These are phyloP conservation scores for Monilinia fructicola DNA, from an alignment of 2,329 filamentous ascomycete species.

Conservation along the genomic window DNA sequence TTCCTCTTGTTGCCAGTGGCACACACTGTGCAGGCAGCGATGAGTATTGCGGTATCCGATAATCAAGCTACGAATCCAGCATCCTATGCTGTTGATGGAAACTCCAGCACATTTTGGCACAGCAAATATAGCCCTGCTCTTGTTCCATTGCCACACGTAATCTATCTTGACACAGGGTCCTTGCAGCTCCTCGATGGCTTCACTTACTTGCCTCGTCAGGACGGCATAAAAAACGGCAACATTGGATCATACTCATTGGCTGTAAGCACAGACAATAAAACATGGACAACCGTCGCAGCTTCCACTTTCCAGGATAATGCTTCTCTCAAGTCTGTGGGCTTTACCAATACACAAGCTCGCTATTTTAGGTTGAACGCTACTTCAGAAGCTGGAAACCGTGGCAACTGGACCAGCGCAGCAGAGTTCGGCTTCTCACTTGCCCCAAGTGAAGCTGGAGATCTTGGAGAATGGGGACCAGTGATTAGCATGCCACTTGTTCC, in stretches of 20 bases:
- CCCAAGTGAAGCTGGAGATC: background rate
- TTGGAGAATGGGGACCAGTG: conserved; percentile 28
- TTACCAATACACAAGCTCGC: conserved; percentile 19
- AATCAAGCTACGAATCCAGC: background rate
- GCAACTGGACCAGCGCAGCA: conserved; percentile 26
- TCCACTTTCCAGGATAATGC: conserved; percentile 32
- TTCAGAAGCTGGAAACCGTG: conserved; percentile 30
- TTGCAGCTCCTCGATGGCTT: conserved; percentile 39
- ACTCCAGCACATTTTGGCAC: conserved; percentile 41
- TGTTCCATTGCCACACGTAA: conserved; percentile 38
- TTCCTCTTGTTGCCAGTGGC: background rate
- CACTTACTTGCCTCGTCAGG: conserved; percentile 41
- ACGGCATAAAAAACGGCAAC: conserved; percentile 40
- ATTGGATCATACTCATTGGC: conserved; percentile 41
- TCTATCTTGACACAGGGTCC: conserved; percentile 41
- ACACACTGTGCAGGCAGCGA: background rate
- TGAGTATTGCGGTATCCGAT: background rate
- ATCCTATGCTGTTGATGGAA: conserved; percentile 40
- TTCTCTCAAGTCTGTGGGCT: conserved; percentile 22
- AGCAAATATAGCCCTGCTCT: conserved; percentile 35
- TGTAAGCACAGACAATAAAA: conserved; percentile 39
- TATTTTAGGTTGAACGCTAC: conserved; percentile 28
- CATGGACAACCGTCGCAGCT: conserved; percentile 36
- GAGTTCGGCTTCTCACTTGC: conserved; percentile 23
- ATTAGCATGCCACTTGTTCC: conserved; percentile 31